Conservation (phyloP, 345 rosid species). For the Populus davidiana region DNA sequence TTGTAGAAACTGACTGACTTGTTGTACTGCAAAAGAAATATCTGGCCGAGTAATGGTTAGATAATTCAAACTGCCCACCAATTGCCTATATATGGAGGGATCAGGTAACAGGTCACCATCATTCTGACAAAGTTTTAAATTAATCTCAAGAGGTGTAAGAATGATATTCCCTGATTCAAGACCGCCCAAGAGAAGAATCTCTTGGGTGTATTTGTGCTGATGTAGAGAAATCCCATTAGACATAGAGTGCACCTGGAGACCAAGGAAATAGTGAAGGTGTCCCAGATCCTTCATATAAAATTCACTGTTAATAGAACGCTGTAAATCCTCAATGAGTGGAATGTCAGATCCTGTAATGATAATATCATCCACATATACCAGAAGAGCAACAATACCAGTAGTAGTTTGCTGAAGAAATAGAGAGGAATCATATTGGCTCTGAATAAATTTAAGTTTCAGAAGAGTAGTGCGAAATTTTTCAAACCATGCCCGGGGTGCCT, state of each 20-base stretch:
- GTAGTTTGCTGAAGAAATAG: background rate
- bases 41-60: too few relatives aligned
- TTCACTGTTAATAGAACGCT: background rate
- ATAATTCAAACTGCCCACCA: background rate
- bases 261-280: background rate
- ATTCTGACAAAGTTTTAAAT: background rate
- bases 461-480: background rate
- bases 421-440: background rate
- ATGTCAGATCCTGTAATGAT: background rate
- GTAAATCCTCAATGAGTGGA: background rate
- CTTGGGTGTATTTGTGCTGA: background rate
- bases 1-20: too few relatives aligned
- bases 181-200: too few relatives aligned
- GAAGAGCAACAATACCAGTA: background rate
- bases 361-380: too few relatives aligned
- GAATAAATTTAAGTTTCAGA: background rate
- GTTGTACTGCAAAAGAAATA: too few relatives aligned
- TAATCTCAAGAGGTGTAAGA: background rate
- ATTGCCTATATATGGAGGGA: background rate
- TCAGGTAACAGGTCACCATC: background rate
- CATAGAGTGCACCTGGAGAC: background rate
- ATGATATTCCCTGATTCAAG: too few relatives aligned
- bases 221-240: background rate
- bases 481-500: background rate
- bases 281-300: constrained; percentile 4